These are phyloP conservation scores for Pseudonitzschia pungens DNA, from an alignment of 108 stramenopile species.

Conservation along the genomic window DNA sequence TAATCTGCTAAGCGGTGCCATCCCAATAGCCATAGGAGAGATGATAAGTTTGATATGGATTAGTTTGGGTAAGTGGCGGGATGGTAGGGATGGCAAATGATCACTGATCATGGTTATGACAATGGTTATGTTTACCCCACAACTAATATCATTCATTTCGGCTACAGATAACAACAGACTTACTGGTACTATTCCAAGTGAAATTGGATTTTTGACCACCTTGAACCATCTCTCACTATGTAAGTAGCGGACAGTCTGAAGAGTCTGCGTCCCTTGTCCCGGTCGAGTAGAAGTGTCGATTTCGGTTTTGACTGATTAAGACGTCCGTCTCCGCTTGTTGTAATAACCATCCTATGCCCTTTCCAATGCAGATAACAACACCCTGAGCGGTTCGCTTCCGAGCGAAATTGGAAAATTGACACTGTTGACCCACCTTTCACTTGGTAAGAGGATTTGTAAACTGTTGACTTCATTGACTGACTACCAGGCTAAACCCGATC, in stretches of 20 bases:
- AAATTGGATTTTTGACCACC: background rate
- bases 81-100: too few relatives aligned
- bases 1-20: too few relatives aligned
- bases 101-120: too few relatives aligned
- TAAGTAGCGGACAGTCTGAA: background rate
- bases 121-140: too few relatives aligned
- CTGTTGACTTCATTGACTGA: too few relatives aligned
- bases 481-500: too few relatives aligned
- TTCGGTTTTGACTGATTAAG: constrained; percentile 37
- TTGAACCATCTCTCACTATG: background rate
- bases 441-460: background rate
- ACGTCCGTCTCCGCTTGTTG: too few relatives aligned
- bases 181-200: constrained; percentile 19
- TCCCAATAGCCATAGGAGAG: constrained; percentile 1
- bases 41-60: background rate
- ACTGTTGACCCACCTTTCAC: background rate
- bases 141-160: too few relatives aligned
- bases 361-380: background rate
- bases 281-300: constrained; percentile 31
- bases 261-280: background rate
- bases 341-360: too few relatives aligned
- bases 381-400: constrained; percentile 11
- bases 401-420: constrained; percentile 13
- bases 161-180: too few relatives aligned
- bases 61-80: too few relatives aligned